Base-by-base conservation (phyloP, 2,329 filamentous ascomycete species). In the Phoma sp. region DNA sequence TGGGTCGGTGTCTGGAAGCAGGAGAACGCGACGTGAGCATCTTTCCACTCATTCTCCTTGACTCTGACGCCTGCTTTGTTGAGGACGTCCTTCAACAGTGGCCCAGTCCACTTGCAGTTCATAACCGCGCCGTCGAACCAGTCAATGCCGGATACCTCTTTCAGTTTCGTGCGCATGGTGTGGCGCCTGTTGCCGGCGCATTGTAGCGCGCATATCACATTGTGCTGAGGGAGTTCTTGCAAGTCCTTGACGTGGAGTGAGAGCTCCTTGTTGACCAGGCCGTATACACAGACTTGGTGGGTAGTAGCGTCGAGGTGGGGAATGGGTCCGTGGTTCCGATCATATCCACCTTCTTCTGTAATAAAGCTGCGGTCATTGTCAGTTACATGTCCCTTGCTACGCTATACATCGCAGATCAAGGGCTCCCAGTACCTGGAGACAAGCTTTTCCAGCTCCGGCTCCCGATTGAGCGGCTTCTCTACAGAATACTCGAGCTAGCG, bases 171-270 rank as follows among this genome's bases (percentile, higher is more conserved):
- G 24, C 83, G 80, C 83, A 86, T 86, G 2, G 82, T 83, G 64
- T 86, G 83, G 9, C 84, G 78, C 7, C 84, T 74, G 60, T 86
- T 86, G 18, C 84, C 84, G 3, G 84, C 83, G 59, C 84, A 86
- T 72, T 85, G 83, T 1, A 86, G 73, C 1, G 82, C 81, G 57
- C 82, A 83, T n/a, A 80, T 74, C 10, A 86, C 80, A 52, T 75
- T 77, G 62, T 85, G 79, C 59, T 86, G 84, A 1, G 77, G 72
- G 43, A 84, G 81, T 4, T 75, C 71, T 45, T 73, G 60, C 5
- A 86, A 73, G 38, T 83, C 76, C 7, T 72, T 47, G 11, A 83
- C 67, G 2, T 79, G 78, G 22, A 86, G 73, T 2, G 72, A 70
- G 4, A 83, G 66, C 1, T 75, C 69, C 1, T 71, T 72, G 7